Base-by-base conservation (phyloP, 805 yeast species). In the Tetrapisispora arboricola region DNA sequence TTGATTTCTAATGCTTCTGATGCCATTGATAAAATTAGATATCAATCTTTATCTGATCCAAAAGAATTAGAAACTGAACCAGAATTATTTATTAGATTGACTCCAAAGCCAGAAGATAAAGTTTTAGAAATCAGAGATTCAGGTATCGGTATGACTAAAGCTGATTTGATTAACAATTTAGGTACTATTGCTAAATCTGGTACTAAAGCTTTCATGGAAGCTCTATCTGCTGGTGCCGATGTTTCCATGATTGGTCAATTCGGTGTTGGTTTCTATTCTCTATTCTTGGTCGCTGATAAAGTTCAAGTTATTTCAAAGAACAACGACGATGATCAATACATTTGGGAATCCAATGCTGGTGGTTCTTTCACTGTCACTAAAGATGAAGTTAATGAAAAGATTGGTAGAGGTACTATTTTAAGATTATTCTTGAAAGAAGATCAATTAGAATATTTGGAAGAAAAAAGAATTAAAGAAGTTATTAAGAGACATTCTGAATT, bases 121-220 rank as follows among this genome's bases (percentile, higher is more conserved):
- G 81, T 90, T 47, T 75, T 92, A 63, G 97, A 92, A 72, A 84
- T 92, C 67, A 87, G 97, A 75, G 99, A 92, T 69, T 79, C 97
- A 46, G 99, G 99, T 88, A 86, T 92, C 60, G 99, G 99, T 88
- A 87, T 92, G 96, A 92, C 99, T 72, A 92, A 92, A 76, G 94
- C 96, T 55, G 99, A 92, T 65, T 76, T 92, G 65, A 90, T 92
- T 63, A 92, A 94, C 81, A 92, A 92, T 76, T 84, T 92, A 70
- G 99, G 99, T 82, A 92, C 97, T 54, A 92, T 92, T 65, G 99
- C 99, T 64, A 92, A 92, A 74, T 92, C 99, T 53, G 99, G 99
- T 73, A 92, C 99, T 58, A 92, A 92, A 75, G 86, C 95, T 57
- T 92, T 92, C 70, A 92, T 92, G 98, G 98, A 92, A 74, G 98